A percentile compares a stretch with the other conserved stretches of the same genome.
phyloP scores from a whole-genome alignment of 2,329 filamentous ascomycete genomes.

The Aspergillus ustus region DNA sequence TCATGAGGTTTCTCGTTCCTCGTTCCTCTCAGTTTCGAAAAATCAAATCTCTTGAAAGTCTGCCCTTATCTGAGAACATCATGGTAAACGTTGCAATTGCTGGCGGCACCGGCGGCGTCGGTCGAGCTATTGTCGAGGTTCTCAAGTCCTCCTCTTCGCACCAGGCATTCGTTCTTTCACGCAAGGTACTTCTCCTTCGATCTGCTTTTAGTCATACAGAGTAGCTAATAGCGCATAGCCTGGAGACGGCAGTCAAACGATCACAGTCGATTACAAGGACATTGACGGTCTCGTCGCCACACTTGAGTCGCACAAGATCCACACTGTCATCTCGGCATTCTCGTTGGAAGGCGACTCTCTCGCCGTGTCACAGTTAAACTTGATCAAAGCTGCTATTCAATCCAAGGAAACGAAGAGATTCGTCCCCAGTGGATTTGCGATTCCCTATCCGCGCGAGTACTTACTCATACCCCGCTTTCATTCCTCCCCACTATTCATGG shows the following conservation, averaged over 20 bases:
- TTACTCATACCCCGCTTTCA: no score
- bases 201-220: not conserved
- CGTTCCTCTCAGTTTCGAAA: no score
- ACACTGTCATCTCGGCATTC: conserved; percentile 30
- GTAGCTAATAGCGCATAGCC: not conserved
- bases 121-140: conserved; percentile 15
- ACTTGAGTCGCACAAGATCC: conserved; percentile 28
- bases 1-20: no score
- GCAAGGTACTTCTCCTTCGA: not conserved
- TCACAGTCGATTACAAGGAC: conserved; percentile 33
- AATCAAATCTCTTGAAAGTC: not conserved
- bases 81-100: conserved; percentile 21
- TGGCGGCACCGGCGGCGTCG: conserved; percentile 16
- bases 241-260: not conserved
- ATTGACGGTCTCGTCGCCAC: conserved; percentile 25
- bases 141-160: not conserved
- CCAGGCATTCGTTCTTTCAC: conserved; percentile 10
- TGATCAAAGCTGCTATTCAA: conserved; percentile 26
- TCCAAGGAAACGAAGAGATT: conserved; percentile 24
- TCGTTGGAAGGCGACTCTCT: conserved; percentile 10
- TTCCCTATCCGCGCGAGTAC: conserved; percentile 18
- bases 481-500: no score
- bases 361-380: conserved; percentile 19
- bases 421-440: conserved; percentile 27
- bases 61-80: not conserved